Percentiles rank a stretch among this genome's conserved stretches.
Conservation (phyloP, 2,329 filamentous ascomycete species). For the Sporothrix protearum region DNA sequence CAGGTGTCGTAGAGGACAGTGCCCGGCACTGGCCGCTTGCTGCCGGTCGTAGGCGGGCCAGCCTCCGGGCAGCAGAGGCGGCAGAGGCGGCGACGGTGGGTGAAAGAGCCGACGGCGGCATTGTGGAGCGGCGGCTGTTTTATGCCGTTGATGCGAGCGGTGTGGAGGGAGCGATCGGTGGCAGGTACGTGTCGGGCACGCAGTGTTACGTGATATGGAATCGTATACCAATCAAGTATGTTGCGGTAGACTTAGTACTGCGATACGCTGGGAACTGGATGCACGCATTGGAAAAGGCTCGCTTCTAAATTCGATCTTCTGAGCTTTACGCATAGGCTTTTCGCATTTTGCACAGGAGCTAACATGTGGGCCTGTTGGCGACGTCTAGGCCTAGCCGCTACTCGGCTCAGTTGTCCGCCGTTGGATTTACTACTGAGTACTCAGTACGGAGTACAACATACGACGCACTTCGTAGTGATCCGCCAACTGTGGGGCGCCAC, state of each 20-base stretch:
- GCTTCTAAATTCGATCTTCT: background rate
- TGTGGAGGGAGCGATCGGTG: background rate
- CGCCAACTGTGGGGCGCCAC: background rate
- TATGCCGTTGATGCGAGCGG: background rate
- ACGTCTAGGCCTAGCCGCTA: background rate
- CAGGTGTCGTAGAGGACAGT: background rate
- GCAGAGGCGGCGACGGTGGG: constrained; percentile 1
- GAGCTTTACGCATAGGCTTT: background rate
- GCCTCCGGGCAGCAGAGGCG: constrained; percentile 11
- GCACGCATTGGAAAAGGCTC: background rate
- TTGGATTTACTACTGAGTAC: no score
- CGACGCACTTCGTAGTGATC: background rate
- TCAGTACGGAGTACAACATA: no score
- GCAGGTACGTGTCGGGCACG: background rate
- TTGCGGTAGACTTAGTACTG: background rate
- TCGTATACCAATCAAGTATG: background rate
- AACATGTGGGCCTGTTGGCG: background rate
- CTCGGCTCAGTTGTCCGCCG: background rate
- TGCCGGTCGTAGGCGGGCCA: background rate
- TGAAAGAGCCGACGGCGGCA: constrained; percentile 1
- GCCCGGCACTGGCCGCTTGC: background rate
- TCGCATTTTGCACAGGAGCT: background rate
- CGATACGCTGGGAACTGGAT: background rate
- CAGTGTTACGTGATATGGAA: no score
- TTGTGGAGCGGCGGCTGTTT: background rate